Evolutionary conservation across 257 asterid genomes (phyloP), one percentile per base, ranked within the genome.

Genomic region (Apocynum venetum): DNA sequence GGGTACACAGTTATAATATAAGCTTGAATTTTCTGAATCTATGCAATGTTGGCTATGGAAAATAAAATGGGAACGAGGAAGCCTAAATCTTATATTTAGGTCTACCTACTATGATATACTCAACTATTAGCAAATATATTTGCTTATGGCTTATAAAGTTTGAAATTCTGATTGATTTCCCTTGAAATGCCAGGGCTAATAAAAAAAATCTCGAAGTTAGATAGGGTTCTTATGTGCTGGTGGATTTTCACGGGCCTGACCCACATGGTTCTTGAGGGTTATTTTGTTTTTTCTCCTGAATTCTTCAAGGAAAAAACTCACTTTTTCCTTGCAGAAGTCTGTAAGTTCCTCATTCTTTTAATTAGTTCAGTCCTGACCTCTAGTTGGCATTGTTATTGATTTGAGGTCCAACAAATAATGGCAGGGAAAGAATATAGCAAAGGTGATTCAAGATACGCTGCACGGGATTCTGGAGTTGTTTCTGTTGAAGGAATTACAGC

Each of bases 341-440:
- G 99, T 93, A 84, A 91, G 99, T 88, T 71, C 77, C 78, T 83
- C 65, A 11, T 63, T 44, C 52, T 55, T 43, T 35, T 36, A 47
- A 48, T 60, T 12, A 20, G 31, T 57, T 60, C 48, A 38, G 7
- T 75, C 71, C 25, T 70, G 36, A 9, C 25, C 49, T 25, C 40
- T 56, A 12, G 20, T 72, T 51, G 31, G n/a, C 47, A 72, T n/a
- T 53, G 53, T 53, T n/a, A n/a, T 38, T 19, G 36, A 47, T 43
- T 59, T 43, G 31, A 65, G 77, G 74, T 75, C n/a, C 14, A 73
- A 60, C 68, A 56, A 65, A 78, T 67, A 35, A 36, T 78, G 71
- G 44, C 87, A 96, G 99, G 99, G 98, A 96, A 96, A 82, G 99
- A 96, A 83, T 96, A 96, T 78, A 90, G 97, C 88, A 96, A 91